phyloP scores from a whole-genome alignment of 495 filamentous ascomycete genomes.

The Alectoria sarmentosa region DNA sequence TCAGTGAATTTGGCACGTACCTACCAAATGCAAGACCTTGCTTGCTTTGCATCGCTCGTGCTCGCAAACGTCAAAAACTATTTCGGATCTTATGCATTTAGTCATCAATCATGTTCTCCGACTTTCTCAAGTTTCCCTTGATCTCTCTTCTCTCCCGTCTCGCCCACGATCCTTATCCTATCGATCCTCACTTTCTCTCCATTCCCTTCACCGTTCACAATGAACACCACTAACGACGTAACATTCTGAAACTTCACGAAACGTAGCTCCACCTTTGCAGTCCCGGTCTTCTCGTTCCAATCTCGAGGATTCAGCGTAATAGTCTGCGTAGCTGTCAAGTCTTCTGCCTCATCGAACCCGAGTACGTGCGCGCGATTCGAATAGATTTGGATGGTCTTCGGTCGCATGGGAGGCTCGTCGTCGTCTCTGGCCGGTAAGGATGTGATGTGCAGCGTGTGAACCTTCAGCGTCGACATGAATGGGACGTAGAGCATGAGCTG shows the following conservation, averaged over 20 bases:
- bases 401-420: slow-evolving; percentile 73
- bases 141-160: slow-evolving; percentile 85
- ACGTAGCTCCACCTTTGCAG: slow-evolving; percentile 72
- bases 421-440: slow-evolving; percentile 63
- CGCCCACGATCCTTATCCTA: slow-evolving; percentile 77
- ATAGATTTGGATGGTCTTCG: slow-evolving; percentile 78
- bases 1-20: background rate
- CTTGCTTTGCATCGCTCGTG: background rate
- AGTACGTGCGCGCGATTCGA: slow-evolving; percentile 80
- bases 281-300: slow-evolving; percentile 81
- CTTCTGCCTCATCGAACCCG: slow-evolving; percentile 92
- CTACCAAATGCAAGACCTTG: background rate
- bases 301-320: slow-evolving; percentile 65
- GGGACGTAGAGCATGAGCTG: slow-evolving; percentile 93
- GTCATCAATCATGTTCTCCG: slow-evolving; percentile 66
- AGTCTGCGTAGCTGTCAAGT: slow-evolving; percentile 67
- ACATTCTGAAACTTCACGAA: slow-evolving; percentile 98
- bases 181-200: slow-evolving; percentile 84
- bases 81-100: slow-evolving; percentile 23
- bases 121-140: slow-evolving; percentile 96
- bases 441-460: slow-evolving; percentile 86
- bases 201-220: slow-evolving; percentile 80
- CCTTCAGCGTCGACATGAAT: slow-evolving; percentile 81
- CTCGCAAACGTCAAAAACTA: background rate
- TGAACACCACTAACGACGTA: slow-evolving; percentile 76